phyloP scores from a whole-genome alignment of 768 basidiomycete species.

The Amanita phalloides region DNA sequence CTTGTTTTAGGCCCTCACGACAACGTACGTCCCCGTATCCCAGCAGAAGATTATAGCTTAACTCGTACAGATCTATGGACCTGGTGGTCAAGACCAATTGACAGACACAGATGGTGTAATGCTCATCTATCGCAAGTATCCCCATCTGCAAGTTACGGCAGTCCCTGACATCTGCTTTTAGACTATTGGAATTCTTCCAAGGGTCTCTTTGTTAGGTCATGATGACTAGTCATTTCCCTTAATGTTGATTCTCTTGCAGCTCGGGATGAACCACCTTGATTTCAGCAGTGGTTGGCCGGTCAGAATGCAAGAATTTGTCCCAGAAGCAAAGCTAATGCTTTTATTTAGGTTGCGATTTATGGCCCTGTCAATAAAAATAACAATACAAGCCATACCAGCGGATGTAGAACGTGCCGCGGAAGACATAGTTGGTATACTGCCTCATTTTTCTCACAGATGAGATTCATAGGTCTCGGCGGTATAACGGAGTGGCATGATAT shows the following conservation, averaged over 20 bases:
- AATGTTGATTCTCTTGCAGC: slow-evolving; percentile 10
- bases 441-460: no score
- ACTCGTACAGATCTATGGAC: slow-evolving; percentile 18
- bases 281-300: slow-evolving; percentile 44
- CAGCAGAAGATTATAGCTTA: neutral
- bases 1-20: slow-evolving; percentile 36
- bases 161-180: slow-evolving; percentile 9
- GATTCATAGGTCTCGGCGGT: no score
- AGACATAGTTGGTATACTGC: no score
- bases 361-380: neutral
- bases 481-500: no score
- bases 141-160: neutral
- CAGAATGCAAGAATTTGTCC: slow-evolving; percentile 7
- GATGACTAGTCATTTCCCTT: neutral
- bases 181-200: slow-evolving; percentile 40
- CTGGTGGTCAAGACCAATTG: slow-evolving; percentile 44
- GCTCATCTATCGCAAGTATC: slow-evolving; percentile 37
- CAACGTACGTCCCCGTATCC: slow-evolving; percentile 17
- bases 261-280: slow-evolving; percentile 36
- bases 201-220: slow-evolving; percentile 27
- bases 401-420: no score
- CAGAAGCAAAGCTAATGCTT: neutral
- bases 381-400: no score
- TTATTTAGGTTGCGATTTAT: neutral
- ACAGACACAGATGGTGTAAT: slow-evolving; percentile 33